Evolutionary conservation across 495 filamentous ascomycete species (phyloP).

Genomic region (Penicillium tannophilum): DNA sequence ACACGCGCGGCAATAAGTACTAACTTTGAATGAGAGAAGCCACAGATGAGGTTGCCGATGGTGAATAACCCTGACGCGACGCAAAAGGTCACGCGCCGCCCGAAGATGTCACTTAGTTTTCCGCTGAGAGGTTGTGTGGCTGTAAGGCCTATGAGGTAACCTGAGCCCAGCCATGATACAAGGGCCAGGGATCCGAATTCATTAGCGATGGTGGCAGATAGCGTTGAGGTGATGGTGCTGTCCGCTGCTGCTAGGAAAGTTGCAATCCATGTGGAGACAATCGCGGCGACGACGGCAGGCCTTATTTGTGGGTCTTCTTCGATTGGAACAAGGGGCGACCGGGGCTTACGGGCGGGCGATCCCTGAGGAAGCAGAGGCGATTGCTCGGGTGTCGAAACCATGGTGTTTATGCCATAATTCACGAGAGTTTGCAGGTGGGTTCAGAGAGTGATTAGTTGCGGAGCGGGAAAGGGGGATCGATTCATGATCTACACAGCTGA

Average conservation of each 20-base stretch:
- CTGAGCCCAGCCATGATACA: slow-evolving; percentile 23
- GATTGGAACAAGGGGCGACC: slow-evolving; percentile 4
- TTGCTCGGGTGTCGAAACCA: not conserved
- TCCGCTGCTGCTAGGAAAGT: slow-evolving; percentile 24
- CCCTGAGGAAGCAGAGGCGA: not conserved
- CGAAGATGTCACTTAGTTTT: slow-evolving; percentile 26
- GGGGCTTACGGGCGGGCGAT: not conserved
- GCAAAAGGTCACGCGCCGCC: slow-evolving; percentile 17
- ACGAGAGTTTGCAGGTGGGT: not conserved
- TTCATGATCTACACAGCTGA: not conserved
- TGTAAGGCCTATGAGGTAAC: slow-evolving; percentile 20
- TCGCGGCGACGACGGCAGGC: slow-evolving; percentile 8
- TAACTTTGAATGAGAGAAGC: slow-evolving; percentile 9
- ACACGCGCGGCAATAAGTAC: slow-evolving; percentile 16
- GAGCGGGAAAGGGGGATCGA: not conserved
- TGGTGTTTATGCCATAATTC: not conserved
- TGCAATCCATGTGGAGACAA: slow-evolving; percentile 21
- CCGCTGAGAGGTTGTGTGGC: slow-evolving; percentile 23
- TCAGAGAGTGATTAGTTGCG: not conserved
- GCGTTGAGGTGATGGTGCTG: slow-evolving; percentile 21
- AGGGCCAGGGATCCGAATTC: slow-evolving; percentile 18
- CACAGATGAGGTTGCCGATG: slow-evolving; percentile 19
- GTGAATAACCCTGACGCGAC: slow-evolving; percentile 16
- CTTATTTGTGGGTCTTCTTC: not conserved
- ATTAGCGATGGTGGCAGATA: slow-evolving; percentile 19